Evolutionary conservation across 495 filamentous ascomycete genomes (phyloP).

Genomic region (Hamigera avellanea): DNA sequence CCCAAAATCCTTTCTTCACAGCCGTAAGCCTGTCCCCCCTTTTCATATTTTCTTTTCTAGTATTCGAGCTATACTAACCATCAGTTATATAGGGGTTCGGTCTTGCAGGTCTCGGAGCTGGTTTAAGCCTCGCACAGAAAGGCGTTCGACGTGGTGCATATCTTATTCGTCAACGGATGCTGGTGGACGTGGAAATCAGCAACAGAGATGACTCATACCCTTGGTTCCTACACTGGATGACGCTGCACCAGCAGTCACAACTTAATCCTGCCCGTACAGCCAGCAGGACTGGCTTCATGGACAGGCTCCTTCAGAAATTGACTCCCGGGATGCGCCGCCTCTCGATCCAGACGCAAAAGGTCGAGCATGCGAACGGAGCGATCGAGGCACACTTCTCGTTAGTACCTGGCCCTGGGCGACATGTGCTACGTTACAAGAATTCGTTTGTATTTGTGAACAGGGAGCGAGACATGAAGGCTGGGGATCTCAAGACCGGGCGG

Average conservation of each 20-base stretch:
- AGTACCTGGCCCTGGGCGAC: conserved; percentile 81
- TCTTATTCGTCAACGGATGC: conserved; percentile 70
- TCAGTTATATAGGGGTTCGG: conserved; percentile 52
- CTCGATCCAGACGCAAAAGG: conserved; percentile 53
- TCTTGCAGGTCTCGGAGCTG: conserved; percentile 75
- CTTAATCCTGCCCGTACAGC: conserved; percentile 27
- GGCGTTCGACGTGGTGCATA: conserved; percentile 54
- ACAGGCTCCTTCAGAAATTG: conserved; percentile 43
- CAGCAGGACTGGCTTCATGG: conserved; percentile 32
- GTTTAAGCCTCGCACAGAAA: conserved; percentile 61
- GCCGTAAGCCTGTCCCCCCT: conserved; percentile 30
- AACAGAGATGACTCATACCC: conserved; percentile 85
- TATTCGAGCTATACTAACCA: background rate
- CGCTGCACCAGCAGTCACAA: conserved; percentile 58
- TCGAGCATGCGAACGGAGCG: conserved; percentile 48
- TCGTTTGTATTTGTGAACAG: conserved; percentile 79
- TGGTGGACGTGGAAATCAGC: conserved; percentile 91
- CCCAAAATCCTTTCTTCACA: conserved; percentile 59
- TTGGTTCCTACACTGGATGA: conserved; percentile 93
- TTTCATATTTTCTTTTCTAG: background rate
- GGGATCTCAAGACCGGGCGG: conserved; percentile 62
- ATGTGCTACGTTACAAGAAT: conserved; percentile 75
- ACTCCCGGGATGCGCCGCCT: conserved; percentile 56
- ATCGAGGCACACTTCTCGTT: conserved; percentile 71
- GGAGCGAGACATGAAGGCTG: conserved; percentile 62